These are phyloP conservation scores for Pleoardoris graminearum DNA, from an alignment of 2,329 filamentous ascomycete genomes.

Conservation along the genomic window DNA sequence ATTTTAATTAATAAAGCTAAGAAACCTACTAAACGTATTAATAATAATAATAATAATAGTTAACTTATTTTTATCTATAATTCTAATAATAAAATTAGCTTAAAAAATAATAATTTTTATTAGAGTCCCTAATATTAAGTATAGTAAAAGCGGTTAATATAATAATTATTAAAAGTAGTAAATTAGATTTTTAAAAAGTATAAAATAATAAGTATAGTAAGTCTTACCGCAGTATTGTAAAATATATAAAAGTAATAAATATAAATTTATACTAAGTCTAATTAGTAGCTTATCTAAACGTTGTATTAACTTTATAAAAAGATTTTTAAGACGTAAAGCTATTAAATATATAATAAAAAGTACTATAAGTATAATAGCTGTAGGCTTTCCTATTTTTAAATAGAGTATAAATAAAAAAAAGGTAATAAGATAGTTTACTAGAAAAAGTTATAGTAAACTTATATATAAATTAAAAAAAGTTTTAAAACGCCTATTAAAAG, in stretches of 20 bases:
- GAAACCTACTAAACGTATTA: slow-evolving; percentile 7
- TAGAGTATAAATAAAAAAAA: slow-evolving; percentile 8
- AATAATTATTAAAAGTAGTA: slow-evolving; percentile 11
- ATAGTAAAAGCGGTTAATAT: slow-evolving; percentile 7
- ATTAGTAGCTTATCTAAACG: slow-evolving; percentile 8
- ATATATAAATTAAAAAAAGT: slow-evolving; percentile 6
- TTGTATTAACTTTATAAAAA: slow-evolving; percentile 6
- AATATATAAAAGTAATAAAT: not conserved
- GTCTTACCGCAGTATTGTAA: slow-evolving; percentile 9
- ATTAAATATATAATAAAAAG: slow-evolving; percentile 11
- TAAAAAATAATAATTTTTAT: slow-evolving; percentile 9
- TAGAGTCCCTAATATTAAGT: not conserved
- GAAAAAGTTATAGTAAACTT: slow-evolving; percentile 7
- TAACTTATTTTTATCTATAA: slow-evolving; percentile 9
- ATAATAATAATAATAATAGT: slow-evolving; percentile 7
- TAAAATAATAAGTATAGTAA: slow-evolving; percentile 9
- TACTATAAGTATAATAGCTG: slow-evolving; percentile 6
- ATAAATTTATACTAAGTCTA: slow-evolving; percentile 1
- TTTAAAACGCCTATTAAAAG: slow-evolving; percentile 11
- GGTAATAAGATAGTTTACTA: slow-evolving; percentile 2
- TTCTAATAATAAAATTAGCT: slow-evolving; percentile 9
- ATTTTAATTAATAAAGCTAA: slow-evolving; percentile 7
- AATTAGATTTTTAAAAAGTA: slow-evolving; percentile 13
- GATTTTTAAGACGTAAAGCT: slow-evolving; percentile 3
- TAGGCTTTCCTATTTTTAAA: slow-evolving; percentile 6